Percentiles rank a stretch among this genome's conserved stretches.
phyloP scores from a whole-genome alignment of 352 stramenopile genomes.

The Thraustotheca clavata region DNA sequence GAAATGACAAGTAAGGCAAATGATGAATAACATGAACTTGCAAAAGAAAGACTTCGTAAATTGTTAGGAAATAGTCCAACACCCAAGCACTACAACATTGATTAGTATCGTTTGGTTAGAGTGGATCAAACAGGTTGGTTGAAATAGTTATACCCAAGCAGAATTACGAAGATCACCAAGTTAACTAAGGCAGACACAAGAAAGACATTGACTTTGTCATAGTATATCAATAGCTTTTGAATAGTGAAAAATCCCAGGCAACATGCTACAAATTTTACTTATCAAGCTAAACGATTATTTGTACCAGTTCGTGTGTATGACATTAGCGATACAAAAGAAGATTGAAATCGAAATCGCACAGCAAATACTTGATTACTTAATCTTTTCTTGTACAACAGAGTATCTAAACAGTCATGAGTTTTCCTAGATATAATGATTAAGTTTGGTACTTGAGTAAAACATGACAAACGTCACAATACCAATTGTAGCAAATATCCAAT shows the following conservation, averaged over 20 bases:
- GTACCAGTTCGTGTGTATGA: slow-evolving; percentile 15
- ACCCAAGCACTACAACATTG: slow-evolving; percentile 1
- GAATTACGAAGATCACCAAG: background rate
- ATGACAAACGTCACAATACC: background rate
- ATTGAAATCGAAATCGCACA: slow-evolving; percentile 17
- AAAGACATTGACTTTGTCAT: background rate
- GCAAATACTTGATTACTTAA: slow-evolving; percentile 19
- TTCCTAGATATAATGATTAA: background rate
- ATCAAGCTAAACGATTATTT: background rate
- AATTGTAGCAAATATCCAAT: background rate
- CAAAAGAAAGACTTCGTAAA: slow-evolving; percentile 6
- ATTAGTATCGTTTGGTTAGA: background rate
- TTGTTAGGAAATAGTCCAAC: slow-evolving; percentile 12
- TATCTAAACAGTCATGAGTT: slow-evolving; percentile 5
- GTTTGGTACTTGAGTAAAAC: slow-evolving; percentile 10
- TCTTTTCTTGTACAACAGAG: slow-evolving; percentile 14
- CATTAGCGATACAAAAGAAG: slow-evolving; percentile 16
- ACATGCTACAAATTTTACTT: background rate
- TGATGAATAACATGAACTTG: slow-evolving; percentile 3
- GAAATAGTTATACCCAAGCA: slow-evolving; percentile 15
- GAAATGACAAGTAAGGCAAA: background rate
- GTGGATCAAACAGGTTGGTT: slow-evolving; percentile 3
- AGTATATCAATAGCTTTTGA: slow-evolving; percentile 1
- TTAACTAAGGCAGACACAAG: background rate
- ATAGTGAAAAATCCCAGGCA: slow-evolving; percentile 18